Evolutionary conservation across 208 protist genomes (phyloP).

Genomic region (Leishmania martiniquensis): DNA sequence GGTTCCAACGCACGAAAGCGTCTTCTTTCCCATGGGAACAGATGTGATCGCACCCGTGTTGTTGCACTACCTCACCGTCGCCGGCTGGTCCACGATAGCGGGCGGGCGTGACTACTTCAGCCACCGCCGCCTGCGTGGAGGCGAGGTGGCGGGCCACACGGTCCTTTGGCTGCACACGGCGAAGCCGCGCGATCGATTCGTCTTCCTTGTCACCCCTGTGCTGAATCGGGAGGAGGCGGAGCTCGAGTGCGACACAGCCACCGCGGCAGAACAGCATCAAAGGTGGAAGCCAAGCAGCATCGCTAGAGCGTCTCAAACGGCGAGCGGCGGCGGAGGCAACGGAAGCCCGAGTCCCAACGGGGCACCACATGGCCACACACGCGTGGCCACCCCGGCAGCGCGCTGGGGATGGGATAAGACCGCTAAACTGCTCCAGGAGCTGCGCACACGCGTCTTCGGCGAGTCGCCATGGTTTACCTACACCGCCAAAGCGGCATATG

Average conservation of each 20-base stretch:
- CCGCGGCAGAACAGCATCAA: background rate
- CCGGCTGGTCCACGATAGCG: conserved; percentile 56
- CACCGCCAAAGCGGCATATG: background rate
- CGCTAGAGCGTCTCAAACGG: background rate
- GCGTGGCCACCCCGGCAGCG: background rate
- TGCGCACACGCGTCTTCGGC: conserved; percentile 19
- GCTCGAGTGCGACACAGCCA: too few species aligned
- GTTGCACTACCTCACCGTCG: conserved; percentile 71
- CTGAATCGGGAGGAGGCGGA: conserved; percentile 2
- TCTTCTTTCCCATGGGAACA: conserved; percentile 69
- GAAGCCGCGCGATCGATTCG: conserved; percentile 56
- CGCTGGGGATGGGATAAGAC: background rate
- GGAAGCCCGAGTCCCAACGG: background rate
- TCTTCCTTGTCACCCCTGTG: conserved; percentile 75
- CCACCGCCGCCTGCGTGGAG: conserved; percentile 55
- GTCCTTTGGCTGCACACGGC: conserved; percentile 73
- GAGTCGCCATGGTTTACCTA: conserved; percentile 30
- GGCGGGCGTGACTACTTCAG: conserved; percentile 72
- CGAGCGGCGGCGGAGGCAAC: background rate
- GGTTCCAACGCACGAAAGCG: conserved; percentile 43
- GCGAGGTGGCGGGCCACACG: conserved; percentile 67
- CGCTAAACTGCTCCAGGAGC: background rate
- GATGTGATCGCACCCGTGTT: conserved; percentile 52
- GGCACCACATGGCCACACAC: background rate
- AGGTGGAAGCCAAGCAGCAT: background rate